Evolutionary conservation across 768 basidiomycete species (phyloP).

Genomic region (Auriculariales sp.): DNA sequence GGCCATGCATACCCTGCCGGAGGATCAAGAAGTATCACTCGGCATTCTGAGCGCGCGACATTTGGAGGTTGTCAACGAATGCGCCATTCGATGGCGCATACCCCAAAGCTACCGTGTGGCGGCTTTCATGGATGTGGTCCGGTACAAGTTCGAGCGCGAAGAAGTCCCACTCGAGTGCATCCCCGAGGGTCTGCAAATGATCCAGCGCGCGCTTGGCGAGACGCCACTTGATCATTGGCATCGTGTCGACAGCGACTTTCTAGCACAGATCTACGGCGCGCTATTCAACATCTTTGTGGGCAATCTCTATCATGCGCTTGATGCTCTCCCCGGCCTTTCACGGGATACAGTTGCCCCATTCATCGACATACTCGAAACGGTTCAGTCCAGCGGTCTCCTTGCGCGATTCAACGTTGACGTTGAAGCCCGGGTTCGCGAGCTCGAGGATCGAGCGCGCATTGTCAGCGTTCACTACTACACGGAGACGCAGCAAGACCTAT

Average conservation of each 20-base stretch:
- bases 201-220: conserved; percentile 58
- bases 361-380: conserved; percentile 51
- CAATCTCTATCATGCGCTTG: conserved; percentile 71
- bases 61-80: conserved; percentile 74
- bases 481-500: conserved; percentile 45
- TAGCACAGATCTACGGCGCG: conserved; percentile 50
- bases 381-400: conserved; percentile 57
- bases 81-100: conserved; percentile 82
- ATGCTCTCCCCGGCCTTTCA: conserved; percentile 60
- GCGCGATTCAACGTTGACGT: conserved; percentile 63
- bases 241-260: conserved; percentile 59
- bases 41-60: conserved; percentile 74
- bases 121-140: conserved; percentile 76
- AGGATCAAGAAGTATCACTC: conserved; percentile 87
- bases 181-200: conserved; percentile 69
- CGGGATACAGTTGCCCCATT: conserved; percentile 51
- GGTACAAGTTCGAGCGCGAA: conserved; percentile 73
- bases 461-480: conserved; percentile 50
- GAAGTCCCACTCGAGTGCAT: conserved; percentile 92
- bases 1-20: conserved; percentile 80
- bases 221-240: conserved; percentile 66
- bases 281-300: conserved; percentile 83
- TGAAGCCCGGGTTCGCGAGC: conserved; percentile 45
- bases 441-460: conserved; percentile 48
- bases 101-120: conserved; percentile 60